Conservation (phyloP, 306 rosid genomes). For the Calophaca sinica region DNA sequence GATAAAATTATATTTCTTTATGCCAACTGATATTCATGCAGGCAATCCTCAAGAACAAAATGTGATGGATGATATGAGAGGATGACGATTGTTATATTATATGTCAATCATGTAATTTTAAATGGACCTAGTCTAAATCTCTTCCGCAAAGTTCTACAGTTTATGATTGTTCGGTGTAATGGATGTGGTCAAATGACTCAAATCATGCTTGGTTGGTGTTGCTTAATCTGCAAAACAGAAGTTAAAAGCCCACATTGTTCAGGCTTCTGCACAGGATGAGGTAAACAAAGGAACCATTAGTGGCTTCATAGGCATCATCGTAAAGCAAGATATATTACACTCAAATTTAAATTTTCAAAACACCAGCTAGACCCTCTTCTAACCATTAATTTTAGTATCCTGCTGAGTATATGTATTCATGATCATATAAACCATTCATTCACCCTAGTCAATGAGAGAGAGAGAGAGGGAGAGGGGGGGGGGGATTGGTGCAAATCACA, state of each 20-base stretch:
- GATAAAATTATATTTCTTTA: constrained; percentile 8
- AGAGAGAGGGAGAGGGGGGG: not conserved
- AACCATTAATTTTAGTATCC: constrained; percentile 16
- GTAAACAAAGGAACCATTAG: not conserved
- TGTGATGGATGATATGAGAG: constrained; percentile 11
- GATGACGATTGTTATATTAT: not conserved
- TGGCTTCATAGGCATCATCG: constrained; percentile 21
- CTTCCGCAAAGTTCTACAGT: constrained; percentile 3
- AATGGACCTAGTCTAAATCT: not conserved
- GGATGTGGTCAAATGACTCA: not conserved
- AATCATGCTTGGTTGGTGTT: constrained; percentile 8
- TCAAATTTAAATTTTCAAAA: constrained; percentile 20
- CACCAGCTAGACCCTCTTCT: constrained; percentile 15
- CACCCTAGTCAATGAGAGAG: constrained; percentile 18
- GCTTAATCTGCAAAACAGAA: constrained; percentile 18
- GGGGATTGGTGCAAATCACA: not conserved
- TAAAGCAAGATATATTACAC: not conserved
- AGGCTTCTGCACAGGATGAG: constrained; percentile 24
- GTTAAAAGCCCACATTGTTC: constrained; percentile 10
- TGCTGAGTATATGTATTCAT: not conserved
- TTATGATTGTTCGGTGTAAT: constrained; percentile 20
- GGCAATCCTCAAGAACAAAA: constrained; percentile 19
- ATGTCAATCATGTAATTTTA: constrained; percentile 4
- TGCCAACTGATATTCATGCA: constrained; percentile 20
- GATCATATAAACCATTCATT: constrained; percentile 3